phyloP scores from a whole-genome alignment of 2,329 filamentous ascomycete genomes.

The Penicillium occitanis region DNA sequence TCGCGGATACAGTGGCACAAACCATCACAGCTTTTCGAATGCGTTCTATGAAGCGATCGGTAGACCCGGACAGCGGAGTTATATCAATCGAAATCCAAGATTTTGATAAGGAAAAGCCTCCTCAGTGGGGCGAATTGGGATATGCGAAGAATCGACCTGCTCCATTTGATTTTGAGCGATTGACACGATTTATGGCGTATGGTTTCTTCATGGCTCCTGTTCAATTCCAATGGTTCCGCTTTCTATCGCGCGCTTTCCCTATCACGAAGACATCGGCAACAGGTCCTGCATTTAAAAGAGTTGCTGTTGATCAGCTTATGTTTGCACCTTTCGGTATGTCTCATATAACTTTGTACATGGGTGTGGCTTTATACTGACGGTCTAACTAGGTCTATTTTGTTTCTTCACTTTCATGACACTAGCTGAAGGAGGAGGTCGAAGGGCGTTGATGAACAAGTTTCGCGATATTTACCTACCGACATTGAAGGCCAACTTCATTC shows the following conservation, averaged over 20 bases:
- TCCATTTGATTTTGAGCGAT: slow-evolving; percentile 90
- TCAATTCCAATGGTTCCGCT: slow-evolving; percentile 94
- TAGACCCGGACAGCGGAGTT: slow-evolving; percentile 62
- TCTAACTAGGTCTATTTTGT: slow-evolving; percentile 62
- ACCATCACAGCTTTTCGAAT: slow-evolving; percentile 73
- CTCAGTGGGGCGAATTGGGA: slow-evolving; percentile 64
- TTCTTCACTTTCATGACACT: slow-evolving; percentile 98
- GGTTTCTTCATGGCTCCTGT: slow-evolving; percentile 94
- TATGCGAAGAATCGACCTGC: slow-evolving; percentile 65
- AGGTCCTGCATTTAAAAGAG: slow-evolving; percentile 79
- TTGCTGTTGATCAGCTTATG: slow-evolving; percentile 87
- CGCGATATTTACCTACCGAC: slow-evolving; percentile 91
- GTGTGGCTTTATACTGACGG: slow-evolving; percentile 10
- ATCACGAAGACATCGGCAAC: slow-evolving; percentile 75
- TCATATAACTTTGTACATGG: neutral
- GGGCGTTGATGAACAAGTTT: slow-evolving; percentile 79
- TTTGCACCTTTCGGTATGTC: slow-evolving; percentile 80
- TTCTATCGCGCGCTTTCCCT: slow-evolving; percentile 78
- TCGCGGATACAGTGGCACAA: slow-evolving; percentile 95
- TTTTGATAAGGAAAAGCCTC: slow-evolving; percentile 75
- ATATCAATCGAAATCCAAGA: slow-evolving; percentile 87
- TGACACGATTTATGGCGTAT: slow-evolving; percentile 95
- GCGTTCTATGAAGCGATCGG: slow-evolving; percentile 61
- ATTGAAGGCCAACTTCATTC: slow-evolving; percentile 89
- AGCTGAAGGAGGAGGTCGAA: slow-evolving; percentile 82